Conservation (phyloP, 2,329 filamentous ascomycete genomes). For the Teratosphaeria nubilosa region DNA sequence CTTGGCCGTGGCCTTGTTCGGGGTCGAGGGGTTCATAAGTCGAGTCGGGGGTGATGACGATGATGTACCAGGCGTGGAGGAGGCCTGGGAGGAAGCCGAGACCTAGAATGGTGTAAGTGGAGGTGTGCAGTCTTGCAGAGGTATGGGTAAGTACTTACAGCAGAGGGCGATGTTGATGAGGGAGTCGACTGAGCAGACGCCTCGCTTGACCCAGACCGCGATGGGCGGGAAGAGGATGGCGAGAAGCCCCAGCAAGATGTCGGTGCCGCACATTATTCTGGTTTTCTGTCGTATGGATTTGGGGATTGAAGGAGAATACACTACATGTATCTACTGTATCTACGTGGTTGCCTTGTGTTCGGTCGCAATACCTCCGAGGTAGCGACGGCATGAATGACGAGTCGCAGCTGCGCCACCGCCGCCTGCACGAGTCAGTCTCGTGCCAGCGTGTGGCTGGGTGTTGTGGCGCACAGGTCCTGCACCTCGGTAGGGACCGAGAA, state of each 20-base stretch:
- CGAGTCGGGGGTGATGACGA: constrained; percentile 73
- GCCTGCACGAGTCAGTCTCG: neutral
- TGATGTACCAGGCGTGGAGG: constrained; percentile 96
- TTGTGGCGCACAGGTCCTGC: too few relatives aligned
- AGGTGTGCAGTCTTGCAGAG: neutral
- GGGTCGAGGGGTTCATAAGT: constrained; percentile 50
- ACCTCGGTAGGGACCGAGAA: neutral
- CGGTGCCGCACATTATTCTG: constrained; percentile 45
- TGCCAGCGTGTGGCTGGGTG: too few relatives aligned
- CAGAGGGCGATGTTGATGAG: constrained; percentile 93
- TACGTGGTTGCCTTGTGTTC: neutral
- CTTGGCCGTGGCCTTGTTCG: constrained; percentile 31
- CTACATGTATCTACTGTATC: too few relatives aligned
- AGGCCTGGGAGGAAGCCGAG: constrained; percentile 62
- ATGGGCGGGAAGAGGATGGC: constrained; percentile 48
- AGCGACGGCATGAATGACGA: neutral
- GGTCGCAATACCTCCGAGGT: too few relatives aligned
- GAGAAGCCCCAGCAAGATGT: constrained; percentile 51
- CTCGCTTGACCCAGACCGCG: constrained; percentile 85
- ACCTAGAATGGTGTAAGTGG: constrained; percentile 8
- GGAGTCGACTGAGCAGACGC: constrained; percentile 84
- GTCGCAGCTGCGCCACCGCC: neutral
- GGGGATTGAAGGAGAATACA: too few relatives aligned
- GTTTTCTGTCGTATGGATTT: neutral
- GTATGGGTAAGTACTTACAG: constrained; percentile 17